Conservation (phyloP, 2,329 filamentous ascomycete genomes). For the Aspergillus transmontanensis region DNA sequence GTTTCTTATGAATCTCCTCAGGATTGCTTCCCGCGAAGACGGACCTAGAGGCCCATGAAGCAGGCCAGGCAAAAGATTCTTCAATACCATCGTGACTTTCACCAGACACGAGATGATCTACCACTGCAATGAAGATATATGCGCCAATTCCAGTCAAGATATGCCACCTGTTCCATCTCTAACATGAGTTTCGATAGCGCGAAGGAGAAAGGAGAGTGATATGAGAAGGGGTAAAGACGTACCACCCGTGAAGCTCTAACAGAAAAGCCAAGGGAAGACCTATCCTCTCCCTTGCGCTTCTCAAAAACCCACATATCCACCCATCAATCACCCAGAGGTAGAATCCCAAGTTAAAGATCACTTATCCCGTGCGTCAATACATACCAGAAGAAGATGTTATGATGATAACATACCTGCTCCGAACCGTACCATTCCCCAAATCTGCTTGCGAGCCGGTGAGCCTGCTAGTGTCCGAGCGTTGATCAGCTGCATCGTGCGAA, state of each 20-base stretch:
- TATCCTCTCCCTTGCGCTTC: conserved; percentile 17
- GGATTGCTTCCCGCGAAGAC: conserved; percentile 14
- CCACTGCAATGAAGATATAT: conserved; percentile 25
- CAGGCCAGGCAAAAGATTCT: conserved; percentile 23
- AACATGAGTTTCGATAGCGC: not conserved
- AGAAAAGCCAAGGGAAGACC: conserved; percentile 29
- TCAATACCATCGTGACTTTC: conserved; percentile 9
- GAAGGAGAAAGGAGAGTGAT: not conserved
- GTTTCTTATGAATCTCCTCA: not conserved
- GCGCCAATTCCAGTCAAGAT: conserved; percentile 26
- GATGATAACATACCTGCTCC: conserved; percentile 13
- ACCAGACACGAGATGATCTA: conserved; percentile 23
- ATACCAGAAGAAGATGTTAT: not conserved
- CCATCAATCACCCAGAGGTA: conserved; percentile 30
- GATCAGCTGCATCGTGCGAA: conserved; percentile 19
- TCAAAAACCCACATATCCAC: conserved; percentile 24
- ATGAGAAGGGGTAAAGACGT: not conserved
- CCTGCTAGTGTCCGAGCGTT: conserved; percentile 9
- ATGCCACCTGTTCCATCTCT: conserved; percentile 20
- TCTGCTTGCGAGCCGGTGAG: conserved; percentile 15
- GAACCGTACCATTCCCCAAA: conserved; percentile 25
- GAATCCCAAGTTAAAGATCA: conserved; percentile 24
- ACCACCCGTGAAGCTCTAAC: conserved; percentile 37
- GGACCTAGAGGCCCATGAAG: conserved; percentile 21
- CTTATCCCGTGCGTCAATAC: not conserved